phyloP scores from a whole-genome alignment of 129 eudicot genomes.

The Tagetes patula region DNA sequence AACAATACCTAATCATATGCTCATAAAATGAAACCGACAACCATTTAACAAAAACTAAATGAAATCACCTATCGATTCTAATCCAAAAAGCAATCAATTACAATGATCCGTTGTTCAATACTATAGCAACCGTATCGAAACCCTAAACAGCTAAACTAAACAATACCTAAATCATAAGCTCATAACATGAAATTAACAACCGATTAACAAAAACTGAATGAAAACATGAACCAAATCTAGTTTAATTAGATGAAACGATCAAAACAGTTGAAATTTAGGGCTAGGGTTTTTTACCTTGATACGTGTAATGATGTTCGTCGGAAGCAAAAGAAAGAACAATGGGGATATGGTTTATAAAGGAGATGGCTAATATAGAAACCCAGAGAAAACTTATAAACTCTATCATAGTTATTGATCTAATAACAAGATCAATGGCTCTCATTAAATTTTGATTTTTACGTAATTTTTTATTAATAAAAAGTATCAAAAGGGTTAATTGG shows the following conservation, averaged over 20 bases:
- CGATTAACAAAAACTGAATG: too few species aligned
- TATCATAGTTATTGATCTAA: too few species aligned
- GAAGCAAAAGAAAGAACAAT: background rate
- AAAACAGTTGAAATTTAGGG: background rate
- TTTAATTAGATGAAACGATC: background rate
- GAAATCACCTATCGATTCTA: background rate
- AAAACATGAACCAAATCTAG: background rate
- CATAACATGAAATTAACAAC: too few species aligned
- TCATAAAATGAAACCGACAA: background rate
- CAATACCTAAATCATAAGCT: background rate
- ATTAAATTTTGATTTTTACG: too few species aligned
- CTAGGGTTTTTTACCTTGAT: slow-evolving; percentile 19
- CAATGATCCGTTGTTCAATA: too few species aligned
- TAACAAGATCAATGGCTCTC: too few species aligned
- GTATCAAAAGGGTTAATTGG: too few species aligned
- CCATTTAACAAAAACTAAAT: background rate
- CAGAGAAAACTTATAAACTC: too few species aligned
- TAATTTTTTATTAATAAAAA: too few species aligned
- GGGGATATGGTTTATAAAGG: background rate
- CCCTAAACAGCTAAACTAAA: too few species aligned
- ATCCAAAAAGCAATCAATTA: background rate
- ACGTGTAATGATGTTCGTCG: slow-evolving; percentile 1
- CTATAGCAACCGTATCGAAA: too few species aligned
- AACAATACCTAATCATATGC: background rate
- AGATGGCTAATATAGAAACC: too few species aligned